phyloP scores from a whole-genome alignment of 2,329 filamentous ascomycete species.

The Penicillium crustosum region DNA sequence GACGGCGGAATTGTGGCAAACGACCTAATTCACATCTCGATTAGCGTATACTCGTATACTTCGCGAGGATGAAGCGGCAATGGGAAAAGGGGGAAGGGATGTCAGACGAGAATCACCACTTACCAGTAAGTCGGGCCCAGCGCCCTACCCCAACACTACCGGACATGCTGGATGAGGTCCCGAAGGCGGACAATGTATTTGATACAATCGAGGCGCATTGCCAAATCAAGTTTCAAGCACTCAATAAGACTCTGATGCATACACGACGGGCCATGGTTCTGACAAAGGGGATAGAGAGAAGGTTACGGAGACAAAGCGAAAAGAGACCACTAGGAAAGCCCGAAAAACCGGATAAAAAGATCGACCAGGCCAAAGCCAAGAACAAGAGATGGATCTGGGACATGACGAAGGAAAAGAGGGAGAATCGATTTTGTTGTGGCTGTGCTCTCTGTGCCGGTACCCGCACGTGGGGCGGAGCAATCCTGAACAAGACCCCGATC shows the following conservation, averaged over 20 bases:
- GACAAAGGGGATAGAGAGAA: not conserved
- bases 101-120: constrained; percentile 8
- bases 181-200: constrained; percentile 7
- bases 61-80: not conserved
- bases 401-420: constrained; percentile 1
- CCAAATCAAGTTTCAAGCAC: constrained; percentile 10
- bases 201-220: constrained; percentile 18
- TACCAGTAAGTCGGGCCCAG: constrained; percentile 20
- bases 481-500: not conserved
- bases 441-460: not conserved
- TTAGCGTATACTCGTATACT: not conserved
- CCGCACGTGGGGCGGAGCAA: not conserved
- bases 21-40: not conserved
- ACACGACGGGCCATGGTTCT: not conserved
- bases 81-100: not conserved
- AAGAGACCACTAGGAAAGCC: not conserved
- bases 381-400: not conserved
- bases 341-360: not conserved
- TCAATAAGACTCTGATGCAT: not conserved
- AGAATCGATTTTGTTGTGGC: constrained; percentile 3
- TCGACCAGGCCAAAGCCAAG: not conserved
- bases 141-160: constrained; percentile 16
- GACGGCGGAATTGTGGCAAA: constrained; percentile 1
- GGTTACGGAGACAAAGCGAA: not conserved
- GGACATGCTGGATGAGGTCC: constrained; percentile 24